Evolutionary conservation across 2,329 filamentous ascomycete species (phyloP).

Genomic region (Aspergillus sp.): DNA sequence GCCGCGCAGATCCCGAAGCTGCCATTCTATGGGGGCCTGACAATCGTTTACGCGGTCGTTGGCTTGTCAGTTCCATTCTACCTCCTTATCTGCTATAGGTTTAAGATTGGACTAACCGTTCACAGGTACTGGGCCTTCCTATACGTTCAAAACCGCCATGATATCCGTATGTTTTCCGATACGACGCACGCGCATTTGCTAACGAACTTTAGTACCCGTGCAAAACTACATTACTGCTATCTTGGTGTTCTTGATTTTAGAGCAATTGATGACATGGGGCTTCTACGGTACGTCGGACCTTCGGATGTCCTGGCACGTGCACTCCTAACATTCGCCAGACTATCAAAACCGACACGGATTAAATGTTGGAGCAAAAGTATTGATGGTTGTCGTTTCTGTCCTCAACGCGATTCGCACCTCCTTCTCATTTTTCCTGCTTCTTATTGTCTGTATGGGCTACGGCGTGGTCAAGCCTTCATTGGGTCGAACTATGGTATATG

Average conservation of each 20-base stretch:
- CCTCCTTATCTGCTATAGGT: neutral
- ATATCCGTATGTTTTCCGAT: conserved; percentile 65
- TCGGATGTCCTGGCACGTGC: neutral
- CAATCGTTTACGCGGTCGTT: conserved; percentile 88
- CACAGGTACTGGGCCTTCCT: conserved; percentile 87
- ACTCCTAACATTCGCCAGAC: conserved; percentile 57
- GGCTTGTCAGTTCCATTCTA: conserved; percentile 56
- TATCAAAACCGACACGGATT: conserved; percentile 89
- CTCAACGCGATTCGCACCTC: conserved; percentile 93
- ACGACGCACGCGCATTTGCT: conserved; percentile 24
- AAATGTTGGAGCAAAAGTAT: conserved; percentile 76
- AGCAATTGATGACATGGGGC: conserved; percentile 98
- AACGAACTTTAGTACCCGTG: conserved; percentile 67
- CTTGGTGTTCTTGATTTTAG: conserved; percentile 85
- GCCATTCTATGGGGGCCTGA: conserved; percentile 93
- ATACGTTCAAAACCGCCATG: conserved; percentile 89
- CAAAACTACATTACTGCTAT: conserved; percentile 99
- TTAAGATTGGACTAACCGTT: conserved; percentile 19
- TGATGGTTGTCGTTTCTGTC: conserved; percentile 88
- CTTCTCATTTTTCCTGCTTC: conserved; percentile 94
- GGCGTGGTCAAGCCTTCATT: conserved; percentile 94
- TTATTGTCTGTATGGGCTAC: conserved; percentile 99
- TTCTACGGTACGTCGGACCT: conserved; percentile 71
- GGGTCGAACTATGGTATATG: conserved; percentile 90
- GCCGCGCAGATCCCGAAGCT: conserved; percentile 95